Percentiles rank a stretch among this genome's conserved stretches.
Evolutionary conservation across 441 rosid species (phyloP).

Genomic region (Bruguiera hainesii): DNA sequence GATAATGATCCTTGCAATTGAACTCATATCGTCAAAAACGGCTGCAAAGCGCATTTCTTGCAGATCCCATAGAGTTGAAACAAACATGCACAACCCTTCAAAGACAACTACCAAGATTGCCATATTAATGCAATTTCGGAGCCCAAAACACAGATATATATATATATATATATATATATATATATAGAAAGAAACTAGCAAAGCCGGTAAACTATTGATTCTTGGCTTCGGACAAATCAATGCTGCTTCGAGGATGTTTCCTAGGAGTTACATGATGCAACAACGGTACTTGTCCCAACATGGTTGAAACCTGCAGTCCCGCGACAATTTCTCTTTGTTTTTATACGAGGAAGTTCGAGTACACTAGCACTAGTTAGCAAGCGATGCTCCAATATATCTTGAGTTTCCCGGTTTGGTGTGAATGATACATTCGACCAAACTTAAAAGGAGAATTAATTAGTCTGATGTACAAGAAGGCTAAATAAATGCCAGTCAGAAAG

Average conservation of each 20-base stretch:
- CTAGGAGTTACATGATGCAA: background rate
- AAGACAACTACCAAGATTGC: conserved; percentile 30
- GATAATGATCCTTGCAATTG: conserved; percentile 27
- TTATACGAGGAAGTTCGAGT: too few relatives aligned
- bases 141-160: background rate
- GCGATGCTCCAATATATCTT: too few relatives aligned
- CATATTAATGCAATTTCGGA: conserved; percentile 15
- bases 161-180: too few relatives aligned
- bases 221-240: background rate
- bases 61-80: conserved; percentile 48
- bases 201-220: background rate
- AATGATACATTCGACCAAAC: too few relatives aligned
- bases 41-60: conserved; percentile 47
- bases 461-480: too few relatives aligned
- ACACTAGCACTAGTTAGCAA: too few relatives aligned
- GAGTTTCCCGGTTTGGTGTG: too few relatives aligned
- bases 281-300: too few relatives aligned
- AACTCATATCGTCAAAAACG: conserved; percentile 40
- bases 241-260: conserved; percentile 46
- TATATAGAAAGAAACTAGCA: background rate
- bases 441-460: too few relatives aligned
- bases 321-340: too few relatives aligned
- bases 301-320: too few relatives aligned
- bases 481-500: too few relatives aligned
- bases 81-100: conserved; percentile 28